Evolutionary conservation across 148 eudicot genomes (phyloP).

Genomic region (Silene conica): DNA sequence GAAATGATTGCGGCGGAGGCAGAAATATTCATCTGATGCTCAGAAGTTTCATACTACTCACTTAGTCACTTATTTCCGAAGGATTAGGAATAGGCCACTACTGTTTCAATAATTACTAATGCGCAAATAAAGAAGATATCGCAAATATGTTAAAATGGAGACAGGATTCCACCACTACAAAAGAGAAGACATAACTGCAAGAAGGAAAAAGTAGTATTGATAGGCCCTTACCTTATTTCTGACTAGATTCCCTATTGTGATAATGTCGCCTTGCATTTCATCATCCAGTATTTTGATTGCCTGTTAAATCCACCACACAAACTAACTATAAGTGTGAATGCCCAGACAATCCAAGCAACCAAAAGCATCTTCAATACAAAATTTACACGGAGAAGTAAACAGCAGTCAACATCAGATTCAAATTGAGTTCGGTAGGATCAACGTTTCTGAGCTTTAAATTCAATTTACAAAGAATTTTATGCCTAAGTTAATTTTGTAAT

Average conservation of each 20-base stretch:
- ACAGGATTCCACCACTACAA: not conserved
- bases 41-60: no score
- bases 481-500: no score
- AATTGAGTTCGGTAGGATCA: no score
- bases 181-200: not conserved
- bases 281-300: conserved; percentile 85
- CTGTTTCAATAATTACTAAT: no score
- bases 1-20: no score
- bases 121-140: not conserved
- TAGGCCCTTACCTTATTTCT: conserved; percentile 65
- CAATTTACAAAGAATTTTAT: no score
- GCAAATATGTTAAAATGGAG: not conserved
- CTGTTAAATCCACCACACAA: conserved; percentile 29
- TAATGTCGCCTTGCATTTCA: conserved; percentile 91
- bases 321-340: not conserved
- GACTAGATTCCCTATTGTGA: conserved; percentile 80
- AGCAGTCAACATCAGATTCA: not conserved
- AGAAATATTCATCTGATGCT: no score
- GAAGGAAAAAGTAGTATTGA: not conserved
- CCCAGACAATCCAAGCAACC: not conserved
- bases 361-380: not conserved
- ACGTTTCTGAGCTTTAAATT: no score
- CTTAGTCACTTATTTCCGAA: no score
- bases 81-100: no score
- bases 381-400: not conserved